phyloP scores from a whole-genome alignment of 305 asterid genomes.

The Vinca major region DNA sequence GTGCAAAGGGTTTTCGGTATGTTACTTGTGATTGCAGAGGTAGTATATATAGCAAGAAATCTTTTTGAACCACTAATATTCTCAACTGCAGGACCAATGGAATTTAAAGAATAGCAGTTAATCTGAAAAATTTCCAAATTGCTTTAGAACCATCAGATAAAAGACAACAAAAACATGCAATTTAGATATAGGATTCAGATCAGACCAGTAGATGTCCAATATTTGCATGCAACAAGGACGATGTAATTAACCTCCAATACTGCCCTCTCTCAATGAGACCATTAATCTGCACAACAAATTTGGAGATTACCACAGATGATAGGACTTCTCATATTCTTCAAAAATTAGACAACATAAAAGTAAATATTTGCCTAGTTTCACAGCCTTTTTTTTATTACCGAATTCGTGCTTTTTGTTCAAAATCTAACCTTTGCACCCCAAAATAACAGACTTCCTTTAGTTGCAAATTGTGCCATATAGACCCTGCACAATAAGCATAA shows the following conservation, averaged over 20 bases:
- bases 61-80: slow-evolving; percentile 61
- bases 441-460: slow-evolving; percentile 50
- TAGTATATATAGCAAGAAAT: slow-evolving; percentile 53
- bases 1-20: slow-evolving; percentile 14
- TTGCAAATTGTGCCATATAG: slow-evolving; percentile 48
- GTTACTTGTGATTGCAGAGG: slow-evolving; percentile 80
- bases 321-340: background rate
- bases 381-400: background rate
- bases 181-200: slow-evolving; percentile 17
- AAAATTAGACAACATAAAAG: background rate
- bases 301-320: background rate
- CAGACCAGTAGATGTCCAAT: slow-evolving; percentile 76
- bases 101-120: slow-evolving; percentile 75
- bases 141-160: slow-evolving; percentile 14
- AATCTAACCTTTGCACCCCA: slow-evolving; percentile 62
- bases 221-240: slow-evolving; percentile 79
- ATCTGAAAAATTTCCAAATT: slow-evolving; percentile 39
- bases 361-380: background rate
- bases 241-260: slow-evolving; percentile 79
- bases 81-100: slow-evolving; percentile 70
- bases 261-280: slow-evolving; percentile 74
- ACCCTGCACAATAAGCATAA: slow-evolving; percentile 39
- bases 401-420: background rate
- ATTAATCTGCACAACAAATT: slow-evolving; percentile 49
- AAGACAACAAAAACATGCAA: slow-evolving; percentile 6